phyloP scores from a whole-genome alignment of 208 protist genomes.

The Acanthamoeba triangularis region DNA sequence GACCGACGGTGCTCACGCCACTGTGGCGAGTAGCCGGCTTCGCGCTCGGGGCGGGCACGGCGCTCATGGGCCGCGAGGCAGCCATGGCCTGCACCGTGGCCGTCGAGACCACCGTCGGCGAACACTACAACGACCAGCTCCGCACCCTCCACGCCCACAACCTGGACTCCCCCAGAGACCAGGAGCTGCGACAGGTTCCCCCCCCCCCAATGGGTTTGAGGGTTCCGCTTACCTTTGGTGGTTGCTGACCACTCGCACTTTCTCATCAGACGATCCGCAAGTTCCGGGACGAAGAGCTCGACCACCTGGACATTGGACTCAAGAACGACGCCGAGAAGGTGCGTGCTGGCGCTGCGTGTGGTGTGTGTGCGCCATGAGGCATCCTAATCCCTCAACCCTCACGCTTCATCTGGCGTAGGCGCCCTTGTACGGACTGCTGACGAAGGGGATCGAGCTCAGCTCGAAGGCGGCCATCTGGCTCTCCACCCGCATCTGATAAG shows the following conservation, averaged over 20 bases:
- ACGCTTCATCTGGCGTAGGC: slow-evolving; percentile 69
- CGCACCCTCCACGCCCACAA: slow-evolving; percentile 77
- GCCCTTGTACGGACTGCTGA: slow-evolving; percentile 82
- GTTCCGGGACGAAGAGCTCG: slow-evolving; percentile 90
- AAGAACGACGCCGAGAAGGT: slow-evolving; percentile 87
- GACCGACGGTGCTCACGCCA: slow-evolving; percentile 87
- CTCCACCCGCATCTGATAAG: slow-evolving; percentile 85
- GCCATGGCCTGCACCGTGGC: slow-evolving; percentile 91
- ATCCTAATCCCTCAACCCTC: neutral
- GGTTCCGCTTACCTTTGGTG: too few relatives aligned
- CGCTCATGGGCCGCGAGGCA: slow-evolving; percentile 89
- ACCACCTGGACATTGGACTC: slow-evolving; percentile 87
- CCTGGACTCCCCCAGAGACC: slow-evolving; percentile 74
- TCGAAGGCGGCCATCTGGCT: slow-evolving; percentile 89
- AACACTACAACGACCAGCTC: slow-evolving; percentile 91
- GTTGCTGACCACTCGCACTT: neutral
- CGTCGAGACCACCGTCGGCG: slow-evolving; percentile 88
- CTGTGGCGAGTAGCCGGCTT: slow-evolving; percentile 88
- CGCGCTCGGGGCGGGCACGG: slow-evolving; percentile 85
- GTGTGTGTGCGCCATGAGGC: neutral
- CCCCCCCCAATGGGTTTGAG: too few relatives aligned
- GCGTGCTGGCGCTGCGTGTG: neutral
- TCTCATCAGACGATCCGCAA: slow-evolving; percentile 84
- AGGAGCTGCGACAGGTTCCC: slow-evolving; percentile 72
- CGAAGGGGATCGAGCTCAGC: slow-evolving; percentile 81